Evolutionary conservation across 495 filamentous ascomycete species (phyloP).

Genomic region (Saxophila tyrrhenica): DNA sequence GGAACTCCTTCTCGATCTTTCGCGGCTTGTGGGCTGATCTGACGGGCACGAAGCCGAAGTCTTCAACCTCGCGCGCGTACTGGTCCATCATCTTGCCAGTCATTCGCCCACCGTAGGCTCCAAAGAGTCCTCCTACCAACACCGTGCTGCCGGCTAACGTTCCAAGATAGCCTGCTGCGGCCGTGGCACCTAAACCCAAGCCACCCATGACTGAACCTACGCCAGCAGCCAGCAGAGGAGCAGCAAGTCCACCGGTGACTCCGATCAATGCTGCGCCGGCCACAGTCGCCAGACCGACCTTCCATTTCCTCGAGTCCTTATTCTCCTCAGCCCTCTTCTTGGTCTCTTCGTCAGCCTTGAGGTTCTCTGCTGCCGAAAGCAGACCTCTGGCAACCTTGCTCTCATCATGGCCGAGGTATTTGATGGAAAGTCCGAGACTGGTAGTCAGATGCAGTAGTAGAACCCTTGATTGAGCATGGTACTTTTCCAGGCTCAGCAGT

Average conservation of each 20-base stretch:
- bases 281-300: conserved; percentile 70
- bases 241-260: conserved; percentile 69
- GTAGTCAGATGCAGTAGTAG: conserved; percentile 28
- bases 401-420: conserved; percentile 28
- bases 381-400: conserved; percentile 53
- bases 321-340: conserved; percentile 58
- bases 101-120: conserved; percentile 78
- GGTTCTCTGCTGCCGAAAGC: conserved; percentile 57
- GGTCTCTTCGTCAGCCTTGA: conserved; percentile 55
- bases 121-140: conserved; percentile 74
- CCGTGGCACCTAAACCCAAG: conserved; percentile 64
- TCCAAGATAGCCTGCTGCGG: conserved; percentile 69
- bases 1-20: conserved; percentile 37
- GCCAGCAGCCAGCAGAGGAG: conserved; percentile 69
- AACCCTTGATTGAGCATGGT: conserved; percentile 30
- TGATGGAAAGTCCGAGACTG: conserved; percentile 24
- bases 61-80: conserved; percentile 74
- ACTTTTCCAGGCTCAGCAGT: conserved; percentile 31
- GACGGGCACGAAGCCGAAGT: conserved; percentile 80
- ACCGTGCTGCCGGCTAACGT: conserved; percentile 64
- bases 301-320: conserved; percentile 58
- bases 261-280: conserved; percentile 67
- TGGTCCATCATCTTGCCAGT: conserved; percentile 76
- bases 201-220: conserved; percentile 75
- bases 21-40: conserved; percentile 33